Percentiles rank a stretch among this genome's conserved stretches.
phyloP scores from a whole-genome alignment of 2,329 filamentous ascomycete species.

The Aspergillus clavatus region DNA sequence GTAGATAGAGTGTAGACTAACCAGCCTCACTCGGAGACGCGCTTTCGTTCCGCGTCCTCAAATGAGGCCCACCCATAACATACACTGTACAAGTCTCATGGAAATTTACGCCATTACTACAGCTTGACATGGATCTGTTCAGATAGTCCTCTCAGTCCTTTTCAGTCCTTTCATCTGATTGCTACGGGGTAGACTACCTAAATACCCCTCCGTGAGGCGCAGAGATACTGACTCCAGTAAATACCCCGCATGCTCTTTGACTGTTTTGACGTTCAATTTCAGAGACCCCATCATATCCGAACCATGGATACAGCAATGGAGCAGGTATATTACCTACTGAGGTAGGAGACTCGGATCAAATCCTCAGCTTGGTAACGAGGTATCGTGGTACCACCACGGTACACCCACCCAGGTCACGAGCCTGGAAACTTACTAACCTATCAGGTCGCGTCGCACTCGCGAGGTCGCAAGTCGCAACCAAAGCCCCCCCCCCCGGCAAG shows the following conservation, averaged over 20 bases:
- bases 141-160: neutral
- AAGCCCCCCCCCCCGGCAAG: too few species aligned
- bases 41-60: slow-evolving; percentile 18
- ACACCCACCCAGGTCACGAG: too few species aligned
- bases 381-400: neutral
- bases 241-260: neutral
- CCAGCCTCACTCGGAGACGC: slow-evolving; percentile 24
- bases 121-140: too few species aligned
- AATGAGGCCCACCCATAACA: slow-evolving; percentile 3
- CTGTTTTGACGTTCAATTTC: neutral
- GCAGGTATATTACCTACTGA: neutral
- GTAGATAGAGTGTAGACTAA: slow-evolving; percentile 16
- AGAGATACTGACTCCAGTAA: neutral
- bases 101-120: too few species aligned
- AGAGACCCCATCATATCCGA: neutral
- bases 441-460: too few species aligned
- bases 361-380: too few species aligned
- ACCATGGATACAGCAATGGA: neutral
- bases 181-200: too few species aligned
- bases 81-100: neutral
- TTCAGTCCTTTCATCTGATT: too few species aligned
- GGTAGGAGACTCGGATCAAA: too few species aligned
- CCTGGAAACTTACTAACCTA: too few species aligned
- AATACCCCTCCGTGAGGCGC: too few species aligned
- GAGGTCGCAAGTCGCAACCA: too few species aligned